phyloP scores from a whole-genome alignment of 768 basidiomycete genomes.

The Xerocomus brunneocitrinus region DNA sequence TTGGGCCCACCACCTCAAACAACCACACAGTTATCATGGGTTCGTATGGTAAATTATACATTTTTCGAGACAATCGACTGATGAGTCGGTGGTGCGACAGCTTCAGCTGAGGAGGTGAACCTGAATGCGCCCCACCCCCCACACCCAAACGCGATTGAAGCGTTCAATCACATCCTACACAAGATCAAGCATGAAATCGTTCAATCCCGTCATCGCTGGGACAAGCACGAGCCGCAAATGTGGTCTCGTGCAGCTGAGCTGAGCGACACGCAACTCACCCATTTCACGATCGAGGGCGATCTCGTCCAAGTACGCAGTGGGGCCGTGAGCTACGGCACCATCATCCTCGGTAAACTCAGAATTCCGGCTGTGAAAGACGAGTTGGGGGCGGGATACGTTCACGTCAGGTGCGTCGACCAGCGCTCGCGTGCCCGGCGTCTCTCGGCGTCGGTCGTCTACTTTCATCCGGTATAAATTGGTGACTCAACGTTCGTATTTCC shows the following conservation, averaged over 20 bases:
- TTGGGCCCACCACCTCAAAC: not conserved
- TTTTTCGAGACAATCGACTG: constrained; percentile 1
- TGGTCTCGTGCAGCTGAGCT: constrained; percentile 57
- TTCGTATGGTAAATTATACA: constrained; percentile 11
- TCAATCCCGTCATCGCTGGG: constrained; percentile 65
- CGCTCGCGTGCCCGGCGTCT: too few relatives aligned
- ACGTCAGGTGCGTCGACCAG: constrained; percentile 49
- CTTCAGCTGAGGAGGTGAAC: constrained; percentile 50
- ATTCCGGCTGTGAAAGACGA: constrained; percentile 63
- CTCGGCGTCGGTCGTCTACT: not conserved
- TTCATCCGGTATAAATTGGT: constrained; percentile 3
- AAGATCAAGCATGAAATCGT: constrained; percentile 63
- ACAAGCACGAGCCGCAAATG: constrained; percentile 56
- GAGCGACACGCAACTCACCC: constrained; percentile 47
- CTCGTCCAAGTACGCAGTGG: constrained; percentile 50
- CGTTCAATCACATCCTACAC: constrained; percentile 52
- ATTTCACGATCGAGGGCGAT: constrained; percentile 45
- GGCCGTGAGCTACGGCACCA: constrained; percentile 59
- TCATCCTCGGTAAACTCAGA: constrained; percentile 73
- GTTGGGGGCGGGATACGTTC: constrained; percentile 58
- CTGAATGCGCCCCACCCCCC: constrained; percentile 61
- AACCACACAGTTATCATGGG: constrained; percentile 24
- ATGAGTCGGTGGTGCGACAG: constrained; percentile 32
- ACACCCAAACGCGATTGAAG: constrained; percentile 55
- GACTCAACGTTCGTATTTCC: constrained; percentile 9